phyloP scores from a whole-genome alignment of 139 green algal genomes.

The Gonium pectorale region DNA sequence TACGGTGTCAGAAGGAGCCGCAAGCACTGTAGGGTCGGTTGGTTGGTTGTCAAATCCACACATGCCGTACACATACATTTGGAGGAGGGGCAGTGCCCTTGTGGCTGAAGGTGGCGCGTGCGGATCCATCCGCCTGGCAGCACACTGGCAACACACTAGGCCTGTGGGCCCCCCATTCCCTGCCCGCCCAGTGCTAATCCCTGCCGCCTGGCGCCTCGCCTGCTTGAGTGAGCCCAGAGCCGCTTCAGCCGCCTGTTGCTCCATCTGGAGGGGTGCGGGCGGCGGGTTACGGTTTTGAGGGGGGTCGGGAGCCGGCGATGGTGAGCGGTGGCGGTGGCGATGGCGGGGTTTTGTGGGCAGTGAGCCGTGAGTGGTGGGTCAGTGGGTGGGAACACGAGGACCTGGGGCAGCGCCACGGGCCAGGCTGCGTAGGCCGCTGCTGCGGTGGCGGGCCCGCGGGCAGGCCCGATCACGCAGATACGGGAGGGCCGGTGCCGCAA shows the following conservation, averaged over 20 bases:
- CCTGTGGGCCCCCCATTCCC: too few relatives aligned
- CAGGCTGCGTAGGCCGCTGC: too few relatives aligned
- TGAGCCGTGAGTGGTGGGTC: neutral
- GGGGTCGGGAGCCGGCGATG: neutral
- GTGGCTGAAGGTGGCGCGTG: too few relatives aligned
- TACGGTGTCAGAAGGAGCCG: neutral
- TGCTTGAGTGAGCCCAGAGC: conserved; percentile 50
- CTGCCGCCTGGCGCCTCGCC: neutral
- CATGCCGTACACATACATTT: neutral
- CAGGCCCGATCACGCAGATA: too few relatives aligned
- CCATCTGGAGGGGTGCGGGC: neutral
- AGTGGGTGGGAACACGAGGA: neutral
- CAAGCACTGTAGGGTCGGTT: neutral
- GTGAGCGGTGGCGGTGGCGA: neutral
- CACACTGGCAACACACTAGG: too few relatives aligned
- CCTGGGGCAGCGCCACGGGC: neutral
- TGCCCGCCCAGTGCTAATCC: neutral
- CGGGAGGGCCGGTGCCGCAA: too few relatives aligned
- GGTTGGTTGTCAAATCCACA: neutral
- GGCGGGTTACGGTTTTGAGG: neutral
- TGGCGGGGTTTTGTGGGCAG: neutral
- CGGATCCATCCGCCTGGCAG: too few relatives aligned
- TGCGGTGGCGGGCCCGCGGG: too few relatives aligned
- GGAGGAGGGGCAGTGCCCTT: too few relatives aligned
- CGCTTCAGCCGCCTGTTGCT: conserved; percentile 45